These are phyloP conservation scores for Paramecium bursaria DNA, from an alignment of 73 alveolate species.

Conservation along the genomic window DNA sequence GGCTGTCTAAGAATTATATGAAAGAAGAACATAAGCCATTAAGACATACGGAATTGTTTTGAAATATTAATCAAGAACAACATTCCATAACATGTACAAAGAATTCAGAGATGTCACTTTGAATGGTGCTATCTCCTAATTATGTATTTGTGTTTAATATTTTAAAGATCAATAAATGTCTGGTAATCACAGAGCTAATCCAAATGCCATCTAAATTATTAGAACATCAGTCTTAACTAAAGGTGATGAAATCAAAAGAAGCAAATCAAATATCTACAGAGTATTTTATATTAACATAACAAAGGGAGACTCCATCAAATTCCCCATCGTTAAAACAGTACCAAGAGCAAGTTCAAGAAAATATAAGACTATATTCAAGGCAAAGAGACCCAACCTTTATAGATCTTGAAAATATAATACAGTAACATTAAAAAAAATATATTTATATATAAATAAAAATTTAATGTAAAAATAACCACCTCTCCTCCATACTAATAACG, in stretches of 20 bases:
- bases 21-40: slow-evolving; percentile 79
- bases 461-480: too few species aligned
- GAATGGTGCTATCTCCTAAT: slow-evolving; percentile 90
- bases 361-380: slow-evolving; percentile 69
- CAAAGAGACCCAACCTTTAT: slow-evolving; percentile 68
- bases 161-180: slow-evolving; percentile 85
- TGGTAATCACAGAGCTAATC: slow-evolving; percentile 94
- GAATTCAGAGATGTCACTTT: slow-evolving; percentile 91
- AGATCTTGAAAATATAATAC: slow-evolving; percentile 63
- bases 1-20: slow-evolving; percentile 86
- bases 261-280: slow-evolving; percentile 36
- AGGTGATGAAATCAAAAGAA: slow-evolving; percentile 35
- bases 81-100: slow-evolving; percentile 93
- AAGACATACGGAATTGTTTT: slow-evolving; percentile 92
- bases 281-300: neutral
- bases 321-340: slow-evolving; percentile 70
- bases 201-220: slow-evolving; percentile 86
- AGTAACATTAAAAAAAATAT: too few species aligned
- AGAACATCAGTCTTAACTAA: slow-evolving; percentile 72
- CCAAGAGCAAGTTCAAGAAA: slow-evolving; percentile 65
- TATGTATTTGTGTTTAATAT: slow-evolving; percentile 61
- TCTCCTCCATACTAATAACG: too few species aligned
- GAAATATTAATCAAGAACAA: slow-evolving; percentile 91
- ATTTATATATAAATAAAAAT: too few species aligned
- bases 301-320: slow-evolving; percentile 68